Base-by-base conservation (phyloP, 2,329 filamentous ascomycete species). In the Rutstroemia sp. region DNA sequence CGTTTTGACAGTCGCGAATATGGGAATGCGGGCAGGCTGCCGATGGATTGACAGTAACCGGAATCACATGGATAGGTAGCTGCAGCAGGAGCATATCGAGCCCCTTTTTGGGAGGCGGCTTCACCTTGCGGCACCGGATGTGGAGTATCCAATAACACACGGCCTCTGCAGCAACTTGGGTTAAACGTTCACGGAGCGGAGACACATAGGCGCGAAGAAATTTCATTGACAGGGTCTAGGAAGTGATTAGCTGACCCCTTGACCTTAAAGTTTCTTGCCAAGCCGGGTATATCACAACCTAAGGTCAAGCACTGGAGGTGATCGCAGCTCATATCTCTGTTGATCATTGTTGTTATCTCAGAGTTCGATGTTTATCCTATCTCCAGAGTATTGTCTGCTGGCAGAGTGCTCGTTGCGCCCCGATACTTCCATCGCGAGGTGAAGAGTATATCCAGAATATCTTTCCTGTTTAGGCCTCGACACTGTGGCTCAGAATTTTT, bases 11-110 rank as follows among this genome's bases (percentile, higher is more conserved):
- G n/a, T 45, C 5, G 12, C 14, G 39, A 54, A 42, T 58, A 63
- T 64, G 65, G 65, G 57, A 66, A 50, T 56, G 53, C 64, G 64
- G 65, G 61, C 61, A 67, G 63, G 51, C 42, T 59, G 51, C 64
- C 63, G 64, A 49, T 58, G 46, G 55, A 63, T 21, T 58, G 27
- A 58, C 56, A 57, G 56, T 58, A 64, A 60, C 63, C 59, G 57
- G 58, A 58, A 23, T 34, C 39, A 19, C 23, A 21, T n/a, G 21
- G 5, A 64, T 58, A 53, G 48, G 30, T 14, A 34, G 30, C 30
- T 34, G 30, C 30, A 34, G 30, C 14, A 14, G 30, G 30, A 34
- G 30, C 9, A n/a, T 17, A 19, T 42, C 17, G 16, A 19, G 16
- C 39, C 39, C 16, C 39, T 42, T 42, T 42, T 17, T 42, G 39